Evolutionary conservation across 2,329 filamentous ascomycete genomes (phyloP).

Genomic region (Cladosporium oxysporum): DNA sequence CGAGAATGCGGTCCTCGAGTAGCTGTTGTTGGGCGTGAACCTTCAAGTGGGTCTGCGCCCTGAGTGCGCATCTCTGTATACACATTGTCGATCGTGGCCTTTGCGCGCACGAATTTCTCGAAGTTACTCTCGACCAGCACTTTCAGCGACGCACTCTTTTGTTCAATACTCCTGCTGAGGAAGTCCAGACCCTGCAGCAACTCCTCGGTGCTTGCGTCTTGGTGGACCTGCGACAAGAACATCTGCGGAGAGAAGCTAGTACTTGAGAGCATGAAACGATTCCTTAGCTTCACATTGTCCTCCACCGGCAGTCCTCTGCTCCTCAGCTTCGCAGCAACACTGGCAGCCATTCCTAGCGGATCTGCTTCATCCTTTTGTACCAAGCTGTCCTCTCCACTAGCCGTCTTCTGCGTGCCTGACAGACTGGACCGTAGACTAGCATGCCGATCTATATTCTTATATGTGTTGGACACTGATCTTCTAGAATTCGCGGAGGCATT

Average conservation of each 20-base stretch:
- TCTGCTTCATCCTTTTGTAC: conserved; percentile 92
- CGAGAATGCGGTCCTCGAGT: conserved; percentile 56
- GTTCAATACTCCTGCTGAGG: conserved; percentile 88
- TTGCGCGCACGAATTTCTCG: conserved; percentile 94
- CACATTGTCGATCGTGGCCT: conserved; percentile 97
- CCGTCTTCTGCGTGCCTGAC: conserved; percentile 66
- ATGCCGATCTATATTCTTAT: conserved; percentile 78
- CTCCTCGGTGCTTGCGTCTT: conserved; percentile 77
- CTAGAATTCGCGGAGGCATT: conserved; percentile 6
- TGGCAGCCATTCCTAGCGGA: conserved; percentile 83
- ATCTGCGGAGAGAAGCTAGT: conserved; percentile 91
- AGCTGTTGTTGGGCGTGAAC: conserved; percentile 21
- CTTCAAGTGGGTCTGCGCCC: conserved; percentile 54
- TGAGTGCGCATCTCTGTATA: conserved; percentile 91
- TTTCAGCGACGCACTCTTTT: conserved; percentile 96
- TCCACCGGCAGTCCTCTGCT: conserved; percentile 77
- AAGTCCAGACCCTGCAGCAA: conserved; percentile 80
- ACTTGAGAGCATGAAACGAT: conserved; percentile 91
- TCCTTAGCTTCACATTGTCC: conserved; percentile 71
- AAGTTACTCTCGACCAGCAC: conserved; percentile 97
- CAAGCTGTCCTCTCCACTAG: conserved; percentile 70
- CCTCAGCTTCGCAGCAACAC: conserved; percentile 78
- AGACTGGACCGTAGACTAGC: conserved; percentile 62
- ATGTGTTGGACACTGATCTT: conserved; percentile 63
- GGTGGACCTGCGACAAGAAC: conserved; percentile 90